Percentiles rank a stretch among this genome's conserved stretches.
These are phyloP conservation scores for Quercus berberidifolia DNA, from an alignment of 306 rosid species.

Conservation along the genomic window DNA sequence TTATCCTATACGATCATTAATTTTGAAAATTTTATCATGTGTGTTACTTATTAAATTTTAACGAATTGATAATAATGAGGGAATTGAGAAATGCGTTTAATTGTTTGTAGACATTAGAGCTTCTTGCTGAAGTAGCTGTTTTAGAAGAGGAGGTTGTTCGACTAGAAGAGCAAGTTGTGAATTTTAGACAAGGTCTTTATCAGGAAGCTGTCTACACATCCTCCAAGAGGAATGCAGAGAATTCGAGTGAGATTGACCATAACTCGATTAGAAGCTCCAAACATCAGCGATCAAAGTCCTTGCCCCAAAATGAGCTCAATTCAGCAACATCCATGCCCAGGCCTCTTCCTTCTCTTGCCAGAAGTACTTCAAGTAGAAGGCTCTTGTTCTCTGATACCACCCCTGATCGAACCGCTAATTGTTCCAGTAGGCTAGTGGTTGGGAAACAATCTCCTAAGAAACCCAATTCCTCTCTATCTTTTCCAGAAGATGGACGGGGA, in stretches of 20 bases:
- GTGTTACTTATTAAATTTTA: not conserved
- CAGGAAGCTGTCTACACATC: slow-evolving; percentile 78
- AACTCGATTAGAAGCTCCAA: slow-evolving; percentile 43
- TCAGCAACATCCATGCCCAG: slow-evolving; percentile 28
- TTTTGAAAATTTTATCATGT: not conserved
- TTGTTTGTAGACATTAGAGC: slow-evolving; percentile 69
- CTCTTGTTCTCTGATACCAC: slow-evolving; percentile 35
- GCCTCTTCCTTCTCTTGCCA: slow-evolving; percentile 67
- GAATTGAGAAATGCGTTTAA: not conserved
- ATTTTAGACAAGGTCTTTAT: slow-evolving; percentile 75
- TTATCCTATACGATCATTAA: not conserved
- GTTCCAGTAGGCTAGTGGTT: slow-evolving; percentile 29
- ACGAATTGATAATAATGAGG: slow-evolving; percentile 5
- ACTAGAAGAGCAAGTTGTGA: slow-evolving; percentile 80
- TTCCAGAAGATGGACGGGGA: slow-evolving; percentile 56
- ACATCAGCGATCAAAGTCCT: slow-evolving; percentile 75
- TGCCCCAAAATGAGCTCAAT: slow-evolving; percentile 64
- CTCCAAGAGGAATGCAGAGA: slow-evolving; percentile 59
- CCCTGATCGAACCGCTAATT: slow-evolving; percentile 33
- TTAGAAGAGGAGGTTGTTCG: slow-evolving; percentile 87
- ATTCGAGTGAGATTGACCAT: slow-evolving; percentile 34
- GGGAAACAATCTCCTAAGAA: slow-evolving; percentile 41
- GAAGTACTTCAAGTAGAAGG: slow-evolving; percentile 69
- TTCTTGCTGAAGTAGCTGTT: slow-evolving; percentile 94
- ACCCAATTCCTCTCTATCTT: slow-evolving; percentile 35